These are phyloP conservation scores for Scalesia atractyloides DNA, from an alignment of 129 eudicot species.

Conservation along the genomic window DNA sequence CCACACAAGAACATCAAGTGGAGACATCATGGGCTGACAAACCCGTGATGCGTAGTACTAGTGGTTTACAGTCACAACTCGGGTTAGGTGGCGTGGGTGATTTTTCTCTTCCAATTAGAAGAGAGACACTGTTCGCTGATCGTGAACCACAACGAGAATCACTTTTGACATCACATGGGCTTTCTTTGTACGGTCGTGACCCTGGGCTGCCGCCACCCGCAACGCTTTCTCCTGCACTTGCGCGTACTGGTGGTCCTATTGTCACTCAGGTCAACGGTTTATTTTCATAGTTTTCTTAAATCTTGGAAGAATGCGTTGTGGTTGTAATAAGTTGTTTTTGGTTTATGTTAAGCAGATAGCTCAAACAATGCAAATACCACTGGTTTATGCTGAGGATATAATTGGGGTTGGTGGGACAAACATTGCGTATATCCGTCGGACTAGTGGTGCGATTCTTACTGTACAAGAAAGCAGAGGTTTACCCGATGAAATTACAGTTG, in stretches of 20 bases:
- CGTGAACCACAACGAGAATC: conserved; percentile 69
- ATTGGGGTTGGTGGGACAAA: conserved; percentile 84
- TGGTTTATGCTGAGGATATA: conserved; percentile 73
- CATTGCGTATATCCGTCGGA: conserved; percentile 61
- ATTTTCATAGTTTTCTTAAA: not conserved
- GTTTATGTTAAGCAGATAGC: conserved; percentile 44
- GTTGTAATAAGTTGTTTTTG: conserved; percentile 14
- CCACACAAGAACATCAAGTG: conserved; percentile 50
- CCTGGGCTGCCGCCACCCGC: conserved; percentile 40
- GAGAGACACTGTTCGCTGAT: conserved; percentile 60
- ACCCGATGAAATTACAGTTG: conserved; percentile 82
- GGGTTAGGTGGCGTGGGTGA: conserved; percentile 43
- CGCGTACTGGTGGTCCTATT: conserved; percentile 55
- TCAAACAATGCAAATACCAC: conserved; percentile 88
- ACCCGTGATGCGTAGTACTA: conserved; percentile 37
- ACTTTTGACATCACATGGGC: conserved; percentile 42
- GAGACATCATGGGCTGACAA: conserved; percentile 75
- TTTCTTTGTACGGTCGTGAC: conserved; percentile 66
- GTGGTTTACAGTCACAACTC: conserved; percentile 26
- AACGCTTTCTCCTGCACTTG: conserved; percentile 46
- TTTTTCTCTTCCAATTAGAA: conserved; percentile 50
- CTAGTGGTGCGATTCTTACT: conserved; percentile 58
- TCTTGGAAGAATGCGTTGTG: conserved; percentile 1
- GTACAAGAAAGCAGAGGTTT: conserved; percentile 63
- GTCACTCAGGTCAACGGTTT: conserved; percentile 66